These are phyloP conservation scores for Elsinoe arachidis DNA, from an alignment of 2,329 filamentous ascomycete genomes.

Conservation along the genomic window DNA sequence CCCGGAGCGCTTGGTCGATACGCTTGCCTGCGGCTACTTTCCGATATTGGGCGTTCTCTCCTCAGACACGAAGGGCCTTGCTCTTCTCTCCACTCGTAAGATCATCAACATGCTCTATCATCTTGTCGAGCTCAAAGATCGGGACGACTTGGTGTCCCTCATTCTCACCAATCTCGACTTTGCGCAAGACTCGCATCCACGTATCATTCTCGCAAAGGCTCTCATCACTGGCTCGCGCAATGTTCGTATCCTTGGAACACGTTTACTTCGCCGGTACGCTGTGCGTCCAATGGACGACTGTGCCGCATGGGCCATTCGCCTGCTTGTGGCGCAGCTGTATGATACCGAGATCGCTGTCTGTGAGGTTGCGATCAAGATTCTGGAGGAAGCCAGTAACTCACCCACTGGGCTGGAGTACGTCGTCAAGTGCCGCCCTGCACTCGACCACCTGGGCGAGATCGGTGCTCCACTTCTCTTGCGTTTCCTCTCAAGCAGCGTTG, in stretches of 20 bases:
- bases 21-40: conserved; percentile 87
- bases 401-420: conserved; percentile 89
- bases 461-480: conserved; percentile 85
- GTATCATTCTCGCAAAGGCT: conserved; percentile 87
- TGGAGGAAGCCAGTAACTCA: conserved; percentile 94
- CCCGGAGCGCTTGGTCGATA: conserved; percentile 71
- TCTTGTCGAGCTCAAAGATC: conserved; percentile 82
- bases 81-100: conserved; percentile 89
- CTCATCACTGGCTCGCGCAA: conserved; percentile 85
- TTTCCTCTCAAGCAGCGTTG: conserved; percentile 91
- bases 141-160: conserved; percentile 83
- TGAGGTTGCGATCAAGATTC: conserved; percentile 88
- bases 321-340: conserved; percentile 96
- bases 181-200: conserved; percentile 70
- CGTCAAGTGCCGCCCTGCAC: conserved; percentile 85
- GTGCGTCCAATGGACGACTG: conserved; percentile 53
- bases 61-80: conserved; percentile 69
- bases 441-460: conserved; percentile 94
- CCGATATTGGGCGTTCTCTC: conserved; percentile 83
- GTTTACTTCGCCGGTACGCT: conserved; percentile 78
- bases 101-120: conserved; percentile 99
- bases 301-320: conserved; percentile 90
- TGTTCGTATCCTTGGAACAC: conserved; percentile 83
- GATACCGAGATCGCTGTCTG: conserved; percentile 96
- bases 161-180: conserved; percentile 91